Percentiles rank a stretch among this genome's conserved stretches.
Evolutionary conservation across 768 basidiomycete species (phyloP).

Genomic region (Lactifluus volemus): DNA sequence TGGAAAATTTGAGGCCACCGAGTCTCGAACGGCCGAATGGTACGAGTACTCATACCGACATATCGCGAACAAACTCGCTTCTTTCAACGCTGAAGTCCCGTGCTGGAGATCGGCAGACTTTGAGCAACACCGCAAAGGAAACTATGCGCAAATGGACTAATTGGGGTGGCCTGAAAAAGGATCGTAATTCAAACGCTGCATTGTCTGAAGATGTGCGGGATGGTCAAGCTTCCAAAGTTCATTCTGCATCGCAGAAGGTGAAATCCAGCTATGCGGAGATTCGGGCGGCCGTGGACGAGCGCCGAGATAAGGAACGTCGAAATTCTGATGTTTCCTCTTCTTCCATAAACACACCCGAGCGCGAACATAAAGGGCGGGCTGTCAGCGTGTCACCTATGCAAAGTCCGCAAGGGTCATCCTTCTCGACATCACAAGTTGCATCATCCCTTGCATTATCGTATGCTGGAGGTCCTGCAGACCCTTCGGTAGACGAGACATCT

Average conservation of each 20-base stretch:
- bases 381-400: slow-evolving; percentile 23
- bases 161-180: slow-evolving; percentile 61
- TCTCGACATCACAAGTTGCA: slow-evolving; percentile 23
- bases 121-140: slow-evolving; percentile 80
- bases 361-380: slow-evolving; percentile 23
- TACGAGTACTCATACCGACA: background rate
- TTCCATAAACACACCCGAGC: slow-evolving; percentile 30
- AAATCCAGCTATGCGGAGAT: slow-evolving; percentile 66
- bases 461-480: slow-evolving; percentile 3
- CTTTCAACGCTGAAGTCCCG: slow-evolving; percentile 73
- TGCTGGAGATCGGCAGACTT: slow-evolving; percentile 73
- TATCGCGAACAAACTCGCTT: slow-evolving; percentile 27
- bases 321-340: slow-evolving; percentile 21
- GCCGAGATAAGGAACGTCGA: slow-evolving; percentile 33
- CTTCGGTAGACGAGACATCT: background rate
- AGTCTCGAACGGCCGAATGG: background rate
- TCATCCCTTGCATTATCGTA: slow-evolving; percentile 23
- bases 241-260: slow-evolving; percentile 3
- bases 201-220: slow-evolving; percentile 19
- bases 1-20: background rate
- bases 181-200: slow-evolving; percentile 23
- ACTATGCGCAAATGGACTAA: slow-evolving; percentile 90
- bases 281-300: slow-evolving; percentile 64
- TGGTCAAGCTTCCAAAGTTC: background rate
- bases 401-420: slow-evolving; percentile 19